A percentile compares a stretch with the other conserved stretches of the same genome.
These are phyloP conservation scores for Colletotrichum horii DNA, from an alignment of 2,329 filamentous ascomycete genomes.

Conservation along the genomic window DNA sequence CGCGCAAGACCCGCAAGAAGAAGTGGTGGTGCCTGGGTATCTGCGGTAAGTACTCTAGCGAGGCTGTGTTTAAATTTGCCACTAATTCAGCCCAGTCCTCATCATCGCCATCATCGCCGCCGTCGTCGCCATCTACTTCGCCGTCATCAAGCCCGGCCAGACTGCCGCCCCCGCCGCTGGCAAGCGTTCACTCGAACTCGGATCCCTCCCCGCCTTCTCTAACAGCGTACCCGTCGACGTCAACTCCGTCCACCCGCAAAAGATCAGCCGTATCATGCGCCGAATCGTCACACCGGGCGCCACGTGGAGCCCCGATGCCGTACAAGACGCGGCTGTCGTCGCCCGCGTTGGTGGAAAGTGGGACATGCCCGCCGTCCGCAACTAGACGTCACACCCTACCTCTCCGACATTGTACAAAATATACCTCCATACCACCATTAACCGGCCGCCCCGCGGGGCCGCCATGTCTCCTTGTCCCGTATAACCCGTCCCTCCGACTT, in stretches of 20 bases:
- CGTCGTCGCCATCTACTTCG: constrained; percentile 54
- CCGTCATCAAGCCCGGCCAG: constrained; percentile 38
- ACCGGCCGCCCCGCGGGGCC: neutral
- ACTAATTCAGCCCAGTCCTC: constrained; percentile 40
- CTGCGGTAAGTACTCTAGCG: constrained; percentile 50
- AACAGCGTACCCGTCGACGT: constrained; percentile 25
- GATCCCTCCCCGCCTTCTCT: constrained; percentile 27
- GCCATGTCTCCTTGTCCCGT: neutral
- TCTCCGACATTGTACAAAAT: constrained; percentile 15
- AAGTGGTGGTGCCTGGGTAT: constrained; percentile 96
- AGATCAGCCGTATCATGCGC: constrained; percentile 15
- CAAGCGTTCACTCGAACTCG: constrained; percentile 32
- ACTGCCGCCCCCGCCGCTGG: constrained; percentile 23
- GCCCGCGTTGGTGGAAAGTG: constrained; percentile 7
- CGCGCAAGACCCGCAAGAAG: constrained; percentile 82
- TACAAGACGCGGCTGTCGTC: neutral
- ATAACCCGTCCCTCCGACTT: constrained; percentile 13
- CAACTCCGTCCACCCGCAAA: neutral
- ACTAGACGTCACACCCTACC: neutral
- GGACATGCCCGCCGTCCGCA: constrained; percentile 13
- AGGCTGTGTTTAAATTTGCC: neutral
- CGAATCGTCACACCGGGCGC: constrained; percentile 10
- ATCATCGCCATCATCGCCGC: constrained; percentile 60
- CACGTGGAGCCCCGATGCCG: neutral
- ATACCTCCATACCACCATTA: neutral